Percentiles rank a stretch among this genome's conserved stretches.
Evolutionary conservation across 345 rosid genomes (phyloP).

Genomic region (Hibiscus syriacus): DNA sequence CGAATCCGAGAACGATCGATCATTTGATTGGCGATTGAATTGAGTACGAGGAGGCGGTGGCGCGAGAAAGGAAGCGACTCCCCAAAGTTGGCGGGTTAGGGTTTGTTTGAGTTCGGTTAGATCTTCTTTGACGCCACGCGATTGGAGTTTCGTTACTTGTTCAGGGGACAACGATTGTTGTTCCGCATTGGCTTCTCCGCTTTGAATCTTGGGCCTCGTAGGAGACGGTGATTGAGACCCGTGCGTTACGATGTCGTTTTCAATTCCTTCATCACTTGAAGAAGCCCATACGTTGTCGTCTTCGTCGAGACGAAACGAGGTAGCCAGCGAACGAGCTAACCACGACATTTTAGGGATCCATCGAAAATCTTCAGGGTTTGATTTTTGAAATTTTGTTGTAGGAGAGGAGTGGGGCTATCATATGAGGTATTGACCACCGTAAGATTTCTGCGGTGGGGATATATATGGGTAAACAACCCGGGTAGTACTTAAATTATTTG

Average conservation of each 20-base stretch:
- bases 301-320: slow-evolving; percentile 56
- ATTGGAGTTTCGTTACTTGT: slow-evolving; percentile 29
- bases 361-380: neutral
- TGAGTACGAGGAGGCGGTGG: slow-evolving; percentile 37
- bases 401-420: slow-evolving; percentile 14
- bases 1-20: slow-evolving; percentile 16
- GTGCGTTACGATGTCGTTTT: slow-evolving; percentile 25
- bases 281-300: slow-evolving; percentile 8
- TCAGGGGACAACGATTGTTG: slow-evolving; percentile 18
- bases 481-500: too few relatives aligned
- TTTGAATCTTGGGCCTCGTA: slow-evolving; percentile 1
- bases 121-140: slow-evolving; percentile 83
- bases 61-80: slow-evolving; percentile 81
- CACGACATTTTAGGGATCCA: slow-evolving; percentile 48
- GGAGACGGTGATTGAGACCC: slow-evolving; percentile 13
- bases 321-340: slow-evolving; percentile 76
- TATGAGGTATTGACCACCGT: neutral
- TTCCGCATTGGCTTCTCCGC: slow-evolving; percentile 12
- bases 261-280: neutral
- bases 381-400: neutral
- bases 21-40: too few relatives aligned
- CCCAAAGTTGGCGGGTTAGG: slow-evolving; percentile 84
- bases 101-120: slow-evolving; percentile 67
- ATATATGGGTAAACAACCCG: too few relatives aligned
- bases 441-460: neutral